phyloP scores from a whole-genome alignment of 306 rosid species.

The Astragalus membranaceus region DNA sequence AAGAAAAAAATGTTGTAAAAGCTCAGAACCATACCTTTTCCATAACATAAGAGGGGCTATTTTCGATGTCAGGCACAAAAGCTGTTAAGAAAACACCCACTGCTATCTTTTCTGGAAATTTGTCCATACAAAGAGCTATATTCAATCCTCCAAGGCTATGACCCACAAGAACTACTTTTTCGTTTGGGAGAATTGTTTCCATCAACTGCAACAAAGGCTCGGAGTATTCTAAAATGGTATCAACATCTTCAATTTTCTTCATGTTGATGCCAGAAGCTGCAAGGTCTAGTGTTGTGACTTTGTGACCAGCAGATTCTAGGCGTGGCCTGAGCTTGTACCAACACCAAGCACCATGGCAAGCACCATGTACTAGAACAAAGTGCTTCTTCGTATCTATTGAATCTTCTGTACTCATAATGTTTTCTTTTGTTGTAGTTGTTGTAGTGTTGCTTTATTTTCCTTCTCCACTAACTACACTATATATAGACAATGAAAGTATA shows the following conservation, averaged over 20 bases:
- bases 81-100: slow-evolving; percentile 62
- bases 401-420: neutral
- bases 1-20: neutral
- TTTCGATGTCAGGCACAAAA: slow-evolving; percentile 42
- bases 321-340: slow-evolving; percentile 69
- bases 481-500: neutral
- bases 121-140: slow-evolving; percentile 64
- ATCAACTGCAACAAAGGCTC: slow-evolving; percentile 48
- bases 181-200: slow-evolving; percentile 28
- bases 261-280: slow-evolving; percentile 49
- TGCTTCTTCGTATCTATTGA: slow-evolving; percentile 10
- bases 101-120: slow-evolving; percentile 39
- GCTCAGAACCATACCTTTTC: slow-evolving; percentile 37
- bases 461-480: neutral
- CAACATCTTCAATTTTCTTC: slow-evolving; percentile 38
- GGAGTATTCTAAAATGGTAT: slow-evolving; percentile 31
- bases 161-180: slow-evolving; percentile 62
- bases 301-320: slow-evolving; percentile 53
- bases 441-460: neutral
- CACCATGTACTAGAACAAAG: slow-evolving; percentile 68
- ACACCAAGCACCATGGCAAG: slow-evolving; percentile 73
- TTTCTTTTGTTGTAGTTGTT: neutral
- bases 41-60: slow-evolving; percentile 40
- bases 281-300: slow-evolving; percentile 45
- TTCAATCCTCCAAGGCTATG: slow-evolving; percentile 70